Base-by-base conservation (phyloP, 768 basidiomycete species). In the Saitozyma podzolica region DNA sequence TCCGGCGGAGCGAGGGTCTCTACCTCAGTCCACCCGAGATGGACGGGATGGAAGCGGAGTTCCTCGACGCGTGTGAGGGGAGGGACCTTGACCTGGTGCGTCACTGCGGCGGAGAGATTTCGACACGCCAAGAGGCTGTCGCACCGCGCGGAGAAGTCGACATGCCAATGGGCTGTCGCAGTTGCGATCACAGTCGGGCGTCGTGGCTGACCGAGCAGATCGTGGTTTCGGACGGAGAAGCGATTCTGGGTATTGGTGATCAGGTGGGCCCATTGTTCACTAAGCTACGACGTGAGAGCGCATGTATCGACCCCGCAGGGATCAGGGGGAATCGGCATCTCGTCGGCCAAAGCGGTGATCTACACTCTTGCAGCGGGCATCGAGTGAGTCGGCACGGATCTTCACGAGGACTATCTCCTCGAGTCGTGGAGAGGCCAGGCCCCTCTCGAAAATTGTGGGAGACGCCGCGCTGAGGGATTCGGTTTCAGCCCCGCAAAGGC, bases 41-140 rank as follows among this genome's bases (percentile, higher is more conserved):
- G 63, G 85, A 89, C 49, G 77, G 82, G 8, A 91, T 92, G 88
- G 89, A 91, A 69, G 83, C 86, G 64, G 86, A 87, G 64, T 89
- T 89, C 70, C 78, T 91, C 20, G 87, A 88, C 68, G 85, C 70
- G 5, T 72, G 70, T 61, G 69, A 71, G 45, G 74, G 71, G 6
- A 60, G 74, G 29, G 67, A 75, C 14, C 59, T 78, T 42, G 75
- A 77, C 41, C 50, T 78, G 61, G 73, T 68, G 49, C 29, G 70
- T 64, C 10, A 5, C 5, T 2, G 29, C 29, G 29, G 29, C 29
- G 29, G 29, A 5, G 29, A 29, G 29, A 29, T 29, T 29, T 5
- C 29, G 29, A 29, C 29, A 29, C 29, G 29, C 29, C 29, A 29
- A 29, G 29, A 29, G 29, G 5, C 29, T 29, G 29, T 29, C 29